Base-by-base conservation (phyloP, 805 yeast genomes). In the Brettanomyces bruxellensis region DNA sequence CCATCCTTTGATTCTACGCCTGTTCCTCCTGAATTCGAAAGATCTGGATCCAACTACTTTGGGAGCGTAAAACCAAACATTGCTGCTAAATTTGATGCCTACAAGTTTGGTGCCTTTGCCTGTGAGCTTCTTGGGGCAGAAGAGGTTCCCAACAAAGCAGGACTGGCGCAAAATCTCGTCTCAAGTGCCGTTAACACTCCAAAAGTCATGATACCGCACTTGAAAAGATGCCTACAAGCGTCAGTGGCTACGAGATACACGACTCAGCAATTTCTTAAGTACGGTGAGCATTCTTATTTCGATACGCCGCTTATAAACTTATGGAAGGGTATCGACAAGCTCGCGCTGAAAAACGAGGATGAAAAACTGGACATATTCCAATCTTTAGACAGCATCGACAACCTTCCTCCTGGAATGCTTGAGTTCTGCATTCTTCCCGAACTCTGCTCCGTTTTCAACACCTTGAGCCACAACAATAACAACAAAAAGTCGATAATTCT, bases 361-460 rank as follows among this genome's bases (percentile, higher is more conserved):
- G 84, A 82, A 45, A 83, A 82, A 55, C 56, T 81, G 46, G 64
- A 60, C 54, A 61, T 70, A 25, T 73, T 68, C 55, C 70, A 66
- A 47, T 58, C 63, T 30, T 50, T 73, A 14, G 66, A 67, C 23
- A 51, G 55, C 4, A 58, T 68, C 35, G 61, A 67, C 34, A 74
- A 87, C 59, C 34, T 61, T 1, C 62, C 65, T 2, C 47, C 72
- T 43, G 70, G 86, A 53, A 66, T 79, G 60, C 57, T 86, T 35
- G 81, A 79, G 38, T 66, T 75, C 48, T 74, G 75, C 50, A 64
- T 88, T 8, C 62, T 90, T n/a, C 95, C 96, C 0, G 88, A 84
- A 54, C 65, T 90, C 12, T 66, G 72, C 7, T 58, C 60, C 3
- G 75, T 78, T 48, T 78, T 69, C 55, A 57, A 62, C 32, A 34